Evolutionary conservation across 2,329 filamentous ascomycete species (phyloP).

Genomic region (Fusarium incarnatum): DNA sequence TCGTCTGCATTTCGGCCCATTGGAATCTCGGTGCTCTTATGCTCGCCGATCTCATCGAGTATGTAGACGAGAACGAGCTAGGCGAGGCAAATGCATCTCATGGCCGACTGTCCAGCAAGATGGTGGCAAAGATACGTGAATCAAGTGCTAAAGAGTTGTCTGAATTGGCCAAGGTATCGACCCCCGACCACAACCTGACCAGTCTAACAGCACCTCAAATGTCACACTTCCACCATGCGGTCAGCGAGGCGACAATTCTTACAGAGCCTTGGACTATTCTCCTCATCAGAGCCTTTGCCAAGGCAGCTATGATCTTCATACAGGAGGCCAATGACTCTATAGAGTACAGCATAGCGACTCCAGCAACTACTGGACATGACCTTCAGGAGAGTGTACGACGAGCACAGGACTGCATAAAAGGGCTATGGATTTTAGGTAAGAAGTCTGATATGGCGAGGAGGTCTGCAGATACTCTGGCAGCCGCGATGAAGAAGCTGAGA

Average conservation of each 20-base stretch:
- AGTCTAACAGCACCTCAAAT: slow-evolving; percentile 40
- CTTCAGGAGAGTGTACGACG: slow-evolving; percentile 50
- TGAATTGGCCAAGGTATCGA: slow-evolving; percentile 60
- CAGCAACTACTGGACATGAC: slow-evolving; percentile 35
- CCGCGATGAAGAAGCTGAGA: slow-evolving; percentile 26
- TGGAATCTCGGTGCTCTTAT: slow-evolving; percentile 68
- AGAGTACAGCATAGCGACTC: slow-evolving; percentile 36
- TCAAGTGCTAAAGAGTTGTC: slow-evolving; percentile 59
- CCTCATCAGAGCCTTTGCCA: slow-evolving; percentile 64
- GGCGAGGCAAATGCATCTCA: slow-evolving; percentile 37
- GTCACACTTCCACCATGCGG: slow-evolving; percentile 62
- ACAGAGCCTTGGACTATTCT: slow-evolving; percentile 71
- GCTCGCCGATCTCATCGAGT: slow-evolving; percentile 64
- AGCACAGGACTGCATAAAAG: slow-evolving; percentile 62
- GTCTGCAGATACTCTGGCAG: slow-evolving; percentile 38
- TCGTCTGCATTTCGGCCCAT: slow-evolving; percentile 66
- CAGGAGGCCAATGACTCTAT: slow-evolving; percentile 45
- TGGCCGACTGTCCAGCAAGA: slow-evolving; percentile 44
- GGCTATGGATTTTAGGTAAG: slow-evolving; percentile 64
- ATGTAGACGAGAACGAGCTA: slow-evolving; percentile 57
- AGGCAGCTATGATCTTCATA: slow-evolving; percentile 55
- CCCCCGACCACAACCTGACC: slow-evolving; percentile 42
- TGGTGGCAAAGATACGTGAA: slow-evolving; percentile 56
- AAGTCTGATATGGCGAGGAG: slow-evolving; percentile 62
- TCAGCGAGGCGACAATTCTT: slow-evolving; percentile 65